Evolutionary conservation across 768 basidiomycete genomes (phyloP), one percentile per base, ranked within the genome.

Genomic region (Boletus vinaceobasis): DNA sequence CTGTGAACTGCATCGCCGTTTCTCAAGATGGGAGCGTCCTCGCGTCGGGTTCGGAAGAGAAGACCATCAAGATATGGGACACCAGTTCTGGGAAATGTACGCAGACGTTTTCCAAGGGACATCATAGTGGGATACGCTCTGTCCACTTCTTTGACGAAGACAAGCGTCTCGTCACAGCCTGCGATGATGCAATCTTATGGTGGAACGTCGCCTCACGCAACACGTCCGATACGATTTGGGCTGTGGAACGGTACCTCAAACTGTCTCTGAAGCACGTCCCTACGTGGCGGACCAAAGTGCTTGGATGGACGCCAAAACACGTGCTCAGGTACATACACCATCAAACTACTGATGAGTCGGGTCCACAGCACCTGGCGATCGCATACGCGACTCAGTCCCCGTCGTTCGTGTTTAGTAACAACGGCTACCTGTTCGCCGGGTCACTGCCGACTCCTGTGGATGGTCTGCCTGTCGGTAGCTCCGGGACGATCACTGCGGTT

Each of bases 11-110:
- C 8, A 42, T 69, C 23, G 53, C 56, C 11, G 42, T 69, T 10
- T 69, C 68, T 8, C 27, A 29, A 14, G 48, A 66, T 50, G 63
- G 65, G 21, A 29, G 4, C 19, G 38, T 39, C 2, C 2, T 64
- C 5, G 67, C 54, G 8, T 63, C 67, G 1, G 65, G 65, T 26
- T 70, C 66, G 4, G 48, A 61, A 32, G 68, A 69, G 45, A 60
- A 60, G 31, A 62, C 64, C 0, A 35, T 66, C 27, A 66, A 63
- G 29, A 44, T 68, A 29, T 69, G 68, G 68, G 59, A 65, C 13
- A 29, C 43, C 9, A 15, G 7, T 2, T 52, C 62, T 0, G 67
- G 67, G 15, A 53, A 55, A 31, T 64, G 60, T 11, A 50, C 45
- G 0, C 42, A 31, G 7, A 58, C 64, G 1, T 35, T 64, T 14